Evolutionary conservation across 2,329 filamentous ascomycete species (phyloP), one percentile per base, ranked within the genome.

Genomic region (Penicillium sp.): DNA sequence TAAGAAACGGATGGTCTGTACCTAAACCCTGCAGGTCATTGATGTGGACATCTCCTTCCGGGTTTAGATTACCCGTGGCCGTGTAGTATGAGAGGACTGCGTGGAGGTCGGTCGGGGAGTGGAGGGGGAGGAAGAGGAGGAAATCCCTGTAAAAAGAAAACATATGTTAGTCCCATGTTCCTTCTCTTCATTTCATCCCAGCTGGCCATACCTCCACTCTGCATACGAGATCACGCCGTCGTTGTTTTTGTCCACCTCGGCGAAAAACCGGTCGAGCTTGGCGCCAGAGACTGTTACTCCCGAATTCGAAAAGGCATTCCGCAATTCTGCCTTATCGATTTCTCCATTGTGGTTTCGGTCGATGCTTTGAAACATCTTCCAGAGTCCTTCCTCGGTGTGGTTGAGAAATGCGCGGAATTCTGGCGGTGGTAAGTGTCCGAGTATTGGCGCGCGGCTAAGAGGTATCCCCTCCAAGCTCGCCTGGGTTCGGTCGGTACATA

Each of bases 21-120:
- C 93, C 93, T 92, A 96, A 81, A 78, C 92, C 90, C 82, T 96
- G 86, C 70, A 96, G 84, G 71, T 96, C 91, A 78, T 96, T 92
- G 79, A 97, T 87, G 67, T 90, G 83, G 64, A 94, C 94, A 79
- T 97, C 94, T 74, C 94, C 94, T 81, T 99, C 94, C 57, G 91
- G 82, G 68, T 91, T 96, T 71, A 99, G 82, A 74, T 90, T 92
- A 70, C 95, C 87, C 64, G 93, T 90, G 46, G 91, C 89, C 55
- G 90, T 88, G 75, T 96, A 99, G 76, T 95, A 97, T 48, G 91
- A 92, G 65, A 97, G 81, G 52, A 97, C 89, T 49, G 90, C 87
- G 69, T 87, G 86, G 43, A 99, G 83, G 61, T 89, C 88, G 52
- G 71, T 70, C 32, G 70, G 58, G 53, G 83, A 82, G 62, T 86